Evolutionary conservation across 306 rosid species (phyloP).

Genomic region (Amphicarpaea edgeworthii): DNA sequence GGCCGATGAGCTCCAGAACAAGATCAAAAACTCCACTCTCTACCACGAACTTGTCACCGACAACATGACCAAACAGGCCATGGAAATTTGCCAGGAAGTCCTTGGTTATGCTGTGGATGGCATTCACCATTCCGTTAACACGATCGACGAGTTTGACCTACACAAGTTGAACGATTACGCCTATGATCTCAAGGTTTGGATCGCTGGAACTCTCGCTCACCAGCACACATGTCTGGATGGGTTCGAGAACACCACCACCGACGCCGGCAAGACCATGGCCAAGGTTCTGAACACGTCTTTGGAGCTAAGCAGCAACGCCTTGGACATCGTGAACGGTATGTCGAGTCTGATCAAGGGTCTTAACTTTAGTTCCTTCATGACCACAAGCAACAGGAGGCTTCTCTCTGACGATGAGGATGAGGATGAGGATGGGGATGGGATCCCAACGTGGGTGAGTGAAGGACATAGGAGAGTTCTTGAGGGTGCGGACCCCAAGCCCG

Average conservation of each 20-base stretch:
- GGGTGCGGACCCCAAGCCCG: constrained; percentile 39
- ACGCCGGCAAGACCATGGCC: constrained; percentile 61
- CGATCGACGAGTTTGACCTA: constrained; percentile 52
- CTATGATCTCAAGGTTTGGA: constrained; percentile 77
- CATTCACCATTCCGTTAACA: constrained; percentile 44
- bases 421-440: background rate
- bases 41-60: constrained; percentile 55
- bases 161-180: constrained; percentile 45
- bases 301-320: constrained; percentile 71
- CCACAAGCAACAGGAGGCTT: constrained; percentile 44
- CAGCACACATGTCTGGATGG: constrained; percentile 81
- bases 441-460: constrained; percentile 57
- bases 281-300: constrained; percentile 51
- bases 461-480: constrained; percentile 44
- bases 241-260: constrained; percentile 64
- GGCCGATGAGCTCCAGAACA: constrained; percentile 30
- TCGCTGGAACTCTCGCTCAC: constrained; percentile 69
- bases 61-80: constrained; percentile 57
- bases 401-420: constrained; percentile 33
- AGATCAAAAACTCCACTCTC: constrained; percentile 47
- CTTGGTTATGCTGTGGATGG: constrained; percentile 72
- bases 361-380: background rate
- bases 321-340: constrained; percentile 63
- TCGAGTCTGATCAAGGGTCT: constrained; percentile 33
- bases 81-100: constrained; percentile 74